Evolutionary conservation across 2,329 filamentous ascomycete genomes (phyloP).

Genomic region (Beauveria varroae): DNA sequence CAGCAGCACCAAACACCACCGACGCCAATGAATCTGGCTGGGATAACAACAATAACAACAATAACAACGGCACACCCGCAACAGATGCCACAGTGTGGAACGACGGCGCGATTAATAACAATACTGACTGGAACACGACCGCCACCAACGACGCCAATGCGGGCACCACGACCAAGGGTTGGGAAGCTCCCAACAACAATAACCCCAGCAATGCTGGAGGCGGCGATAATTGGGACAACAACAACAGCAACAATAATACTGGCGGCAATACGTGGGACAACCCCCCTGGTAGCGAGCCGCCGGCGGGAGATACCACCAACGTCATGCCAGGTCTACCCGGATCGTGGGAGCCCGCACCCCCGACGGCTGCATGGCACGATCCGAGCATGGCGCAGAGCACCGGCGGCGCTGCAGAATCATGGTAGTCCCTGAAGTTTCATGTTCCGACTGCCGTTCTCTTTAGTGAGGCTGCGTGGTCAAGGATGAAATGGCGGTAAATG

Average conservation of each 20-base stretch:
- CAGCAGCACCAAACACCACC: neutral
- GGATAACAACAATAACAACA: neutral
- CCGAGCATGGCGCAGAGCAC: conserved; percentile 24
- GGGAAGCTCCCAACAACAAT: neutral
- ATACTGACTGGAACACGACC: neutral
- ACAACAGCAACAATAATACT: neutral
- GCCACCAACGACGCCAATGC: neutral
- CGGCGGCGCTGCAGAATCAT: conserved; percentile 17
- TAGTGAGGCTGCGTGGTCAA: no score
- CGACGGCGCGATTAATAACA: neutral
- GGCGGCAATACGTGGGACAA: neutral
- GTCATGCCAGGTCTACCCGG: conserved; percentile 26
- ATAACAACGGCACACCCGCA: neutral
- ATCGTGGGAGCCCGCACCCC: neutral
- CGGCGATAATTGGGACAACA: neutral
- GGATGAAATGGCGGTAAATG: no score
- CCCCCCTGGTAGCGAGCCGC: neutral
- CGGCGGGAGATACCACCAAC: conserved; percentile 14
- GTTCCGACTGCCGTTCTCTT: no score
- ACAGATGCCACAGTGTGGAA: neutral
- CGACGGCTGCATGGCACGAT: conserved; percentile 24
- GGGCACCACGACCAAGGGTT: neutral
- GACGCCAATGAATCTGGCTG: neutral
- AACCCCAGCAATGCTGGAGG: conserved; percentile 1
- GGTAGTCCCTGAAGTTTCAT: conserved; percentile 1